Conservation (phyloP, 257 asterid species). For the Forsythia viridissima region DNA sequence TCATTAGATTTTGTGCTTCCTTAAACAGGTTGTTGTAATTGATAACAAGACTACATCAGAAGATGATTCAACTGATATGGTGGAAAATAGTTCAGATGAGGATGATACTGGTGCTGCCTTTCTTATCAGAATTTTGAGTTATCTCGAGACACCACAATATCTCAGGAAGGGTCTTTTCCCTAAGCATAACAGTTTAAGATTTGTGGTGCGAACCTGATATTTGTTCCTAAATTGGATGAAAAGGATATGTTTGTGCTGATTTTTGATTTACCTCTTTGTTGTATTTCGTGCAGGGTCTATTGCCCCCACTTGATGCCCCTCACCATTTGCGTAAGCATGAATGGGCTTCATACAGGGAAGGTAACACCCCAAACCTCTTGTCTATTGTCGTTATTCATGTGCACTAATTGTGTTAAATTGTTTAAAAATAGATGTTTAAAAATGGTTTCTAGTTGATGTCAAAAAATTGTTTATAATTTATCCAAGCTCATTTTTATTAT, state of each 20-base stretch:
- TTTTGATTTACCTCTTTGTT: slow-evolving; percentile 8
- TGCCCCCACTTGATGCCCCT: slow-evolving; percentile 97
- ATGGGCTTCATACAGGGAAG: slow-evolving; percentile 97
- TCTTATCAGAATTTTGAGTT: slow-evolving; percentile 78
- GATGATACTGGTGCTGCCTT: slow-evolving; percentile 81
- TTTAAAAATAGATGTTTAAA: neutral
- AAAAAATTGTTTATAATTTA: neutral
- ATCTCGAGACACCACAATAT: slow-evolving; percentile 97
- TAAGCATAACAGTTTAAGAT: slow-evolving; percentile 77
- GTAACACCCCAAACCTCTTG: slow-evolving; percentile 38
- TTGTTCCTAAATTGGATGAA: neutral
- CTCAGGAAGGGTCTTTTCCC: slow-evolving; percentile 92
- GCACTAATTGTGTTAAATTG: slow-evolving; percentile 2
- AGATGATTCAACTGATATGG: slow-evolving; percentile 36
- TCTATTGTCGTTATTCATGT: slow-evolving; percentile 3
- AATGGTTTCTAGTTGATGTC: neutral
- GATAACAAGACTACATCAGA: slow-evolving; percentile 58
- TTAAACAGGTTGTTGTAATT: slow-evolving; percentile 68
- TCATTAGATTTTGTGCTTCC: slow-evolving; percentile 14
- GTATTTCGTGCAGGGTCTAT: slow-evolving; percentile 57
- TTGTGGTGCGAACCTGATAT: slow-evolving; percentile 62
- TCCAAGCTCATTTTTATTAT: neutral
- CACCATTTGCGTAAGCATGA: slow-evolving; percentile 96
- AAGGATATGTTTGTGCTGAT: neutral
- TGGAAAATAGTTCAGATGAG: slow-evolving; percentile 50